Percentiles rank a stretch among this genome's conserved stretches.
Evolutionary conservation across 2,329 filamentous ascomycete species (phyloP).

Genomic region (Apiospora pterosperma): DNA sequence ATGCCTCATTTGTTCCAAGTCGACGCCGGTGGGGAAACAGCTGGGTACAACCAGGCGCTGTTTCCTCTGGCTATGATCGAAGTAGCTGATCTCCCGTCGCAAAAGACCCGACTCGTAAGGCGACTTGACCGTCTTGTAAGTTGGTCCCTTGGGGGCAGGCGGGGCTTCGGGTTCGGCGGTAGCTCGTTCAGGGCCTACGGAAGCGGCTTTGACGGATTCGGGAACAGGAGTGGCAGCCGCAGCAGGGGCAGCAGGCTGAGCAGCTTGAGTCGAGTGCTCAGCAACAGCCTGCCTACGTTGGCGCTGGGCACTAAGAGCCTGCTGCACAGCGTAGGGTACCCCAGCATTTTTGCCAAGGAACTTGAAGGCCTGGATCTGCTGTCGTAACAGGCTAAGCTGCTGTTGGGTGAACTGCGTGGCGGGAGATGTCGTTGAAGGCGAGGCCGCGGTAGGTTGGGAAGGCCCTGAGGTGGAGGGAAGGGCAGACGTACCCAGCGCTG

Average conservation of each 20-base stretch:
- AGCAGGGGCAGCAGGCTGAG: conserved; percentile 33
- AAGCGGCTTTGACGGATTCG: conserved; percentile 28
- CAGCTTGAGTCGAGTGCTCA: conserved; percentile 42
- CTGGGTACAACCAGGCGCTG: conserved; percentile 80
- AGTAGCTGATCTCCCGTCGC: conserved; percentile 66
- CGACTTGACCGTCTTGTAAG: conserved; percentile 72
- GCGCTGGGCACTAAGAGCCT: conserved; percentile 75
- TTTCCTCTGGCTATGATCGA: conserved; percentile 71
- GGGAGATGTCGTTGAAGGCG: conserved; percentile 28
- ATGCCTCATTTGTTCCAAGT: conserved; percentile 79
- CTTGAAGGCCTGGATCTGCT: conserved; percentile 91
- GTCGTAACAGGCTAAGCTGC: conserved; percentile 73
- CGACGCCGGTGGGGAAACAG: conserved; percentile 83
- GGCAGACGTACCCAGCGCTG: conserved; percentile 35
- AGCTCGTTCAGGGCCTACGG: conserved; percentile 27
- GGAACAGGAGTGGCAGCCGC: conserved; percentile 35
- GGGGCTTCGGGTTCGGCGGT: conserved; percentile 23
- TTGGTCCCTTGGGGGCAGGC: conserved; percentile 38
- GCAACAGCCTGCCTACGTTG: conserved; percentile 59
- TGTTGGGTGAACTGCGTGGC: conserved; percentile 65
- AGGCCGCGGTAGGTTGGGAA: conserved; percentile 27
- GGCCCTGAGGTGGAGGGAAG: conserved; percentile 33
- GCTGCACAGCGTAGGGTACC: conserved; percentile 74
- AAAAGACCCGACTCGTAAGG: conserved; percentile 61
- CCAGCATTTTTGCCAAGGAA: conserved; percentile 83